Base-by-base conservation (phyloP, 192 early-diverging fungal genomes). In the Entomortierella chlamydospora region DNA sequence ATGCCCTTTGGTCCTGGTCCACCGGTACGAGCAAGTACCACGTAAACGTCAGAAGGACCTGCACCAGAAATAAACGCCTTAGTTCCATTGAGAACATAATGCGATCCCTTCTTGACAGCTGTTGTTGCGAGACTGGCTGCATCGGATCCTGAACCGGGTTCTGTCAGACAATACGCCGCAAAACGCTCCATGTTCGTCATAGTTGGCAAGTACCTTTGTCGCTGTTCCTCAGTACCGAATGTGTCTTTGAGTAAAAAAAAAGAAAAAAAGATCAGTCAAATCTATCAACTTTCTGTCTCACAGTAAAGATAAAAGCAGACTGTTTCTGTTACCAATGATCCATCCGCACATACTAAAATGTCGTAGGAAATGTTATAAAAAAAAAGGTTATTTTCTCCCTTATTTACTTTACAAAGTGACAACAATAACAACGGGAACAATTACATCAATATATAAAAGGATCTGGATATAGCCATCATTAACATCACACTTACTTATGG, bases 111-210 rank as follows among this genome's bases (percentile, higher is more conserved):
- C 64, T 91, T 91, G 42, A 86, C 87, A n/a, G 97, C 97, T 28
- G 87, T 87, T 12, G 92, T 93, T 22, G 86, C 63, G 15, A 93
- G 82, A 25, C 82, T 82, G 18, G 81, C 87, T 26, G 92, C 92
- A 70, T 93, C 92, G 12, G 90, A 88, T 12, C 97, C 97, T 28
- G 96, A 90, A 31, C 90, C 91, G 39, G 96, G 92, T 73, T 98
- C 97, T 30, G 94, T 92, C 37, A 98, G 83, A 85, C 95, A 94
- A 87, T 97, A 97, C 63, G 89, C 96, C 29, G 96, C 96, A 59
- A 97, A 83, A 33, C 91, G 83, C 67, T 91, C 87, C 88, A 88
- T 79, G 23, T 89, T 90, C 13, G 95, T 89, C 37, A 97, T 81
- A 52, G 81, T 81, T 10, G 95, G 89, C 47, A 97, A 85, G 82